Conservation (phyloP, 257 asterid species). For the Forsythia suspensa region DNA sequence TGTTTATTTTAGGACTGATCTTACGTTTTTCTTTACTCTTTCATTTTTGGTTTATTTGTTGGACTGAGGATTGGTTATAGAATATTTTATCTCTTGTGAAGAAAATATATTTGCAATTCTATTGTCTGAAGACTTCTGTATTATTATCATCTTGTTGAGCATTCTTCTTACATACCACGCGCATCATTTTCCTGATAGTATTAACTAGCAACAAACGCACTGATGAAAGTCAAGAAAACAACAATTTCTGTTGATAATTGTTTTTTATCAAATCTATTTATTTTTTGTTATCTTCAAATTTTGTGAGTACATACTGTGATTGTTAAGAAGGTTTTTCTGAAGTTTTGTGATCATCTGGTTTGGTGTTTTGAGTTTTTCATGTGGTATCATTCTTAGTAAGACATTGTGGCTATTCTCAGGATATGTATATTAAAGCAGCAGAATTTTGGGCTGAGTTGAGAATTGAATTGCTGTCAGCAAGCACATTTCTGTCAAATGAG, state of each 20-base stretch:
- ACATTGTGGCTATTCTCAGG: constrained; percentile 49
- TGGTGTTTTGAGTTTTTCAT: constrained; percentile 13
- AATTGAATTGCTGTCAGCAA: constrained; percentile 78
- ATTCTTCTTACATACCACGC: not conserved
- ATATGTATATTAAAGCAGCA: constrained; percentile 82
- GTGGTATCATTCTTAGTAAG: constrained; percentile 13
- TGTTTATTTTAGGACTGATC: constrained; percentile 11
- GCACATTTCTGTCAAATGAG: constrained; percentile 51
- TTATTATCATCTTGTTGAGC: not conserved
- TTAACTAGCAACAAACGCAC: not conserved
- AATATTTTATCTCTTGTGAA: constrained; percentile 7
- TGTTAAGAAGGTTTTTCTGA: constrained; percentile 2
- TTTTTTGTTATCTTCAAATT: constrained; percentile 2
- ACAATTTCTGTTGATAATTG: not conserved
- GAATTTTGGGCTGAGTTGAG: constrained; percentile 93
- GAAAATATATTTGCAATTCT: constrained; percentile 9
- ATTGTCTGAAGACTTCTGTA: constrained; percentile 7
- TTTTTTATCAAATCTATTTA: not conserved
- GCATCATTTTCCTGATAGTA: not conserved
- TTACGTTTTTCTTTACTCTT: constrained; percentile 7
- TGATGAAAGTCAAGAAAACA: not conserved
- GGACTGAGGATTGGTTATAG: not conserved
- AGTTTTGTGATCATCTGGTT: constrained; percentile 9
- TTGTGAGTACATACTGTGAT: not conserved
- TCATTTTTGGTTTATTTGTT: not conserved